These are phyloP conservation scores for Globisporangium acanthophoron DNA, from an alignment of 352 stramenopile genomes.

Conservation along the genomic window DNA sequence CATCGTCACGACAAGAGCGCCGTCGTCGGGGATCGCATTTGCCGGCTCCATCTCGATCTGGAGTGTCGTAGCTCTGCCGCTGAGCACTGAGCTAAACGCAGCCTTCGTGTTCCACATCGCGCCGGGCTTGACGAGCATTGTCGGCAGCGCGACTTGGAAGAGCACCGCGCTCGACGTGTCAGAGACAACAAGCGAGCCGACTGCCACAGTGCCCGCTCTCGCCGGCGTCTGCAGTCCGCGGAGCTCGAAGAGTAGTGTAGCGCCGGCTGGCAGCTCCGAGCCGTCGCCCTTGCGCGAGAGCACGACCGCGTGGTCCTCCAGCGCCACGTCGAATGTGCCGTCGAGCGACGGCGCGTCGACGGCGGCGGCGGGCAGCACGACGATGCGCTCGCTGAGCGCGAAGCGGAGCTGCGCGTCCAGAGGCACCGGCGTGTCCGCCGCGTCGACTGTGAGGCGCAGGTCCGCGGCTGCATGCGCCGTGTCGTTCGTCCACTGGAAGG, in stretches of 20 bases:
- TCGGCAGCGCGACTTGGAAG: constrained; percentile 8
- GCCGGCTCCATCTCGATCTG: constrained; percentile 22
- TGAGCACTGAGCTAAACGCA: constrained; percentile 22
- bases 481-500: constrained; percentile 21
- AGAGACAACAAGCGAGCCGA: constrained; percentile 19
- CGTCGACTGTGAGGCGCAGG: constrained; percentile 21
- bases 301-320: constrained; percentile 14
- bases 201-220: constrained; percentile 5
- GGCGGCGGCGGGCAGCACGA: constrained; percentile 11
- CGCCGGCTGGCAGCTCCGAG: constrained; percentile 1
- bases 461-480: constrained; percentile 16
- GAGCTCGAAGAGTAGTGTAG: constrained; percentile 9
- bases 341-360: constrained; percentile 20
- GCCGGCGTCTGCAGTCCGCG: constrained; percentile 11
- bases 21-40: constrained; percentile 30
- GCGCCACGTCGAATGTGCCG: constrained; percentile 19
- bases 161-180: constrained; percentile 9
- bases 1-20: constrained; percentile 38
- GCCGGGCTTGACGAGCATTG: constrained; percentile 22
- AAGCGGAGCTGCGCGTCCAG: constrained; percentile 26
- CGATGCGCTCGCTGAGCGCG: constrained; percentile 19
- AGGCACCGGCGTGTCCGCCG: constrained; percentile 18
- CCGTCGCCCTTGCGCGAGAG: constrained; percentile 19
- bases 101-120: constrained; percentile 19
- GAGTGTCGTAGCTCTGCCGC: constrained; percentile 30